phyloP scores from a whole-genome alignment of 768 basidiomycete genomes.

The Ramaria rubella region DNA sequence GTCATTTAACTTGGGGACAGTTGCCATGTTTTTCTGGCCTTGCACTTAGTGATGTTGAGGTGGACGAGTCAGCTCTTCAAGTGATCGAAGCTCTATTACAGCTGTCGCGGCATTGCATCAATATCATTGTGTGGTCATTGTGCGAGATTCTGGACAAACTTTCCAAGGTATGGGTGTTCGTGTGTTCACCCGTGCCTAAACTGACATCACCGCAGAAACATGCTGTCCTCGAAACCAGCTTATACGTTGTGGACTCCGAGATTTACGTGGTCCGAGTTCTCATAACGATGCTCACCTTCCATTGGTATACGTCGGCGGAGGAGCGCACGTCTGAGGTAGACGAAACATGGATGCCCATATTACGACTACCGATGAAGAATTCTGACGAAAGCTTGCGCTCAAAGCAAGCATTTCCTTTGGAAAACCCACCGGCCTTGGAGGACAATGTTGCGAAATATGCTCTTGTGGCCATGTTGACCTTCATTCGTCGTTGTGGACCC shows the following conservation, averaged over 20 bases:
- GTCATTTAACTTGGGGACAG: constrained; percentile 32
- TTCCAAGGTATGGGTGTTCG: constrained; percentile 48
- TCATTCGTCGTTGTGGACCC: constrained; percentile 6
- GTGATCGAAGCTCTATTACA: constrained; percentile 76
- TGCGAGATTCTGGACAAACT: constrained; percentile 73
- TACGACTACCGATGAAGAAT: neutral
- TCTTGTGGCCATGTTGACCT: neutral
- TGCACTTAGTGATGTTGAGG: constrained; percentile 64
- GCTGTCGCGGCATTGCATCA: constrained; percentile 66
- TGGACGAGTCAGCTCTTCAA: constrained; percentile 66
- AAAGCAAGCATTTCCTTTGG: neutral
- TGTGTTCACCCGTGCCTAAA: constrained; percentile 4
- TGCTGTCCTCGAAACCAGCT: neutral
- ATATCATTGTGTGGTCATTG: constrained; percentile 74
- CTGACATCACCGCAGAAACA: constrained; percentile 3
- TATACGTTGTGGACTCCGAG: constrained; percentile 4
- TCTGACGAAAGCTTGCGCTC: neutral
- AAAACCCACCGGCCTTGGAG: constrained; percentile 2
- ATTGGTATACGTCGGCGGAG: neutral
- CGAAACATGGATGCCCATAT: neutral
- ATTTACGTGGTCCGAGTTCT: constrained; percentile 3
- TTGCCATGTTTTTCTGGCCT: constrained; percentile 81
- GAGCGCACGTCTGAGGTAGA: neutral
- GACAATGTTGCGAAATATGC: constrained; percentile 1
- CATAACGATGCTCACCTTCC: neutral